phyloP scores from a whole-genome alignment of 169 alveolate genomes.

The Cyclospora cayetanensis region DNA sequence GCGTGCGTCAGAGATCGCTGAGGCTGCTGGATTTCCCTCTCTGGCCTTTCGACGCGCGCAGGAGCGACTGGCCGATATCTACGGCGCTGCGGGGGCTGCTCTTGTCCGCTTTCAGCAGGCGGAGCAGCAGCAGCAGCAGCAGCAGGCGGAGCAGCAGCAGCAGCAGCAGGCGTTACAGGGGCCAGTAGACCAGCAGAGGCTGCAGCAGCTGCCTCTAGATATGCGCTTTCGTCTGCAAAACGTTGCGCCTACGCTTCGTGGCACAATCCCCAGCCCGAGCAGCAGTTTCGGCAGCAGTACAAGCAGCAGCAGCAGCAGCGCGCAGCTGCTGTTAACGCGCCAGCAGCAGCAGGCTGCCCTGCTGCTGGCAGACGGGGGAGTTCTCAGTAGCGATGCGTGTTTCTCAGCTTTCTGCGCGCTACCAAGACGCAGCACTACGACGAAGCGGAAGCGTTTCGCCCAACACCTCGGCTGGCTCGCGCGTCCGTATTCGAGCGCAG shows the following conservation, averaged over 20 bases:
- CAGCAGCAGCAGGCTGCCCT: neutral
- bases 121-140: neutral
- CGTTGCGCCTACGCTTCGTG: neutral
- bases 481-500: no score
- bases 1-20: no score
- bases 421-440: no score
- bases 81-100: neutral
- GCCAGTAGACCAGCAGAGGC: neutral
- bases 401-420: no score
- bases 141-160: neutral
- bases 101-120: neutral
- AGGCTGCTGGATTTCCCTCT: neutral
- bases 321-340: slow-evolving; percentile 1
- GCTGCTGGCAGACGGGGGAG: neutral
- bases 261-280: neutral
- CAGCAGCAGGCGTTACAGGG: neutral
- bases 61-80: neutral
- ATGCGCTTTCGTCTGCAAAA: neutral
- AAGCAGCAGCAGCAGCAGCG: neutral
- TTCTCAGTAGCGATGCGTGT: neutral
- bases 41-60: neutral
- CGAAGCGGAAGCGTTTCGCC: no score
- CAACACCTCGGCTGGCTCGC: no score
- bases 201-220: neutral
- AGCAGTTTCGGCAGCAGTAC: neutral